A percentile compares a stretch with the other conserved stretches of the same genome.
These are phyloP conservation scores for Nemania sp. DNA, from an alignment of 2,329 filamentous ascomycete species.

Conservation along the genomic window DNA sequence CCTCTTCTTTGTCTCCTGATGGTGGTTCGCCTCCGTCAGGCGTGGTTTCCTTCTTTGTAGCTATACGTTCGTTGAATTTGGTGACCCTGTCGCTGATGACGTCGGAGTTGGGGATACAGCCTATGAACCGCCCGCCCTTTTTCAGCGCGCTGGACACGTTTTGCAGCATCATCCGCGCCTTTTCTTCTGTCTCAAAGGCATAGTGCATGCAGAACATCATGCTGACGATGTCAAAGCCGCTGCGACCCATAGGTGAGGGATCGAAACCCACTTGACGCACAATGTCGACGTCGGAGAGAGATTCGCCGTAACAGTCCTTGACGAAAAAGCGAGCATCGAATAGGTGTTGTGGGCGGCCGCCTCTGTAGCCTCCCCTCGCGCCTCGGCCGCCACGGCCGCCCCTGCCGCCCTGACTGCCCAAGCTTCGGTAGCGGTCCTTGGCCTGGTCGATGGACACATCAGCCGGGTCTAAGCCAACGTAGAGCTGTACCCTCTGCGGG, in stretches of 20 bases:
- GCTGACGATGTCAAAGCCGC: slow-evolving; percentile 92
- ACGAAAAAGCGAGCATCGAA: slow-evolving; percentile 88
- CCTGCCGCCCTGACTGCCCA: slow-evolving; percentile 63
- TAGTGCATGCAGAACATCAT: slow-evolving; percentile 99
- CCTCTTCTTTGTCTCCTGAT: slow-evolving; percentile 55
- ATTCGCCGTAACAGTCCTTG: slow-evolving; percentile 90
- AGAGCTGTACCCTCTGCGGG: slow-evolving; percentile 86
- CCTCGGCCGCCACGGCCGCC: slow-evolving; percentile 56
- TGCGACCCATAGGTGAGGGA: slow-evolving; percentile 69
- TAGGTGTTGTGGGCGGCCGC: slow-evolving; percentile 56
- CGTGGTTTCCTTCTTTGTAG: slow-evolving; percentile 43
- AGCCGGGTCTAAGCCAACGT: slow-evolving; percentile 91
- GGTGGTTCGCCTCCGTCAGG: slow-evolving; percentile 29
- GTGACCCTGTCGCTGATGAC: slow-evolving; percentile 80
- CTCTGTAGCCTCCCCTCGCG: slow-evolving; percentile 49
- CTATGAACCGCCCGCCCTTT: slow-evolving; percentile 92
- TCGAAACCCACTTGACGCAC: slow-evolving; percentile 88
- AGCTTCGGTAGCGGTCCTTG: slow-evolving; percentile 75
- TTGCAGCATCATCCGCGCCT: slow-evolving; percentile 86
- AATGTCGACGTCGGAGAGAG: slow-evolving; percentile 78
- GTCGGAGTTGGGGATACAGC: slow-evolving; percentile 96
- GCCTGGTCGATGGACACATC: slow-evolving; percentile 92
- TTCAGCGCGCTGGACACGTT: slow-evolving; percentile 90
- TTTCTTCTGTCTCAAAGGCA: slow-evolving; percentile 89
- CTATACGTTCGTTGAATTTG: slow-evolving; percentile 67